Evolutionary conservation across 257 asterid genomes (phyloP), one percentile per base, ranked within the genome.

Genomic region (Pogostemon cablin): DNA sequence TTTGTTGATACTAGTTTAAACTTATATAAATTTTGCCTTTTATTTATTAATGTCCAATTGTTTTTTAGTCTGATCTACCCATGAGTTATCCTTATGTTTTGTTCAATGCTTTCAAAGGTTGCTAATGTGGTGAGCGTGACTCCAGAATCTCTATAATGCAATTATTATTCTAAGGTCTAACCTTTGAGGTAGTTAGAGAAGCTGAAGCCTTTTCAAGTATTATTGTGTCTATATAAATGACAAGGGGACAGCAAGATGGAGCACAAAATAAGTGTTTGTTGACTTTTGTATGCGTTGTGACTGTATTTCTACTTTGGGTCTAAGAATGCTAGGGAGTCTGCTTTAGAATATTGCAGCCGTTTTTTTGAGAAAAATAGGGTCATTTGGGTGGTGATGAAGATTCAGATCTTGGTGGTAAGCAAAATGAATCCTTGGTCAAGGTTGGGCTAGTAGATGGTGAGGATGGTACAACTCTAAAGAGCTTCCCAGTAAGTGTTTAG

Each of bases 371-470:
- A 92, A 83, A 74, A 78, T 92, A 11, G 98, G 98, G 41, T 82
- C 97, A 60, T 80, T 79, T 92, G 82, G 85, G 95, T 54, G 96
- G 92, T 60, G 96, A 90, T 79, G 98, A 92, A 74, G 96, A 90
- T 74, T 69, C 90, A 63, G 96, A 87, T 71, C 84, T 81, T 74
- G 78, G 77, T 73, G 83, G 79, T 75, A 88, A 88, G 83, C 91
- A 81, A 68, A 88, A 83, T 72, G 90, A 85, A 68, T 44, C 88
- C 54, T 75, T 81, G 15, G 47, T 72, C 58, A 91, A 84, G 79
- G 64, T 91, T 54, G 84, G 80, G 49, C 80, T 86, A 74, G 96
- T 88, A 35, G 95, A 85, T 35, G 84, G 83, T 40, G 95, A 83
- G 48, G 96, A 86, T 70, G 93, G 86, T 38, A n/a, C 83, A 34